A percentile compares a stretch with the other conserved stretches of the same genome.
Evolutionary conservation across 2,329 filamentous ascomycete species (phyloP).

Genomic region (Pestalotiopsis sp.): DNA sequence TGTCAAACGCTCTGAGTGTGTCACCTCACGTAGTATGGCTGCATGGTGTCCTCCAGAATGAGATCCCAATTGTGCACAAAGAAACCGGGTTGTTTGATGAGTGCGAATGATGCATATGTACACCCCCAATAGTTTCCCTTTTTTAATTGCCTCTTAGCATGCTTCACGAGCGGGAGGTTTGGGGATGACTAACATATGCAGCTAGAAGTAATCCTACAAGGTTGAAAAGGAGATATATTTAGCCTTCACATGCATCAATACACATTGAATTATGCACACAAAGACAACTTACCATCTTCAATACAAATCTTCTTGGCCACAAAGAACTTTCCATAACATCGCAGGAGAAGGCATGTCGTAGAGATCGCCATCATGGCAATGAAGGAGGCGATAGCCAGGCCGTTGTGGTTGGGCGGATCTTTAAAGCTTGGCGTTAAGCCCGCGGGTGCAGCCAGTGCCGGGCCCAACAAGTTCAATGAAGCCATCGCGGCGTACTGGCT

Average conservation of each 20-base stretch:
- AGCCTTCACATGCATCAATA: background rate
- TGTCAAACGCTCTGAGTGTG: no score
- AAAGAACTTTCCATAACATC: background rate
- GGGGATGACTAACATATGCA: background rate
- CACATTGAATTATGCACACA: accelerated
- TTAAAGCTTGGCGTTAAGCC: slow-evolving; percentile 11
- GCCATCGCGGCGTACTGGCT: background rate
- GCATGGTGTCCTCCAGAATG: background rate
- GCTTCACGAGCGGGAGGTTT: background rate
- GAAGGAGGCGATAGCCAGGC: background rate
- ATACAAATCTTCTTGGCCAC: background rate
- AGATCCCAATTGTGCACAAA: slow-evolving; percentile 3
- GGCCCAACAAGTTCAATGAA: background rate
- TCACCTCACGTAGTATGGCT: background rate
- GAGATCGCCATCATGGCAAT: background rate
- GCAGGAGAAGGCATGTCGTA: slow-evolving; percentile 1
- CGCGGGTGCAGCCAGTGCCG: slow-evolving; percentile 10
- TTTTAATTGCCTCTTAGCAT: background rate
- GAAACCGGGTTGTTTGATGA: background rate
- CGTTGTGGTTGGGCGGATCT: slow-evolving; percentile 11
- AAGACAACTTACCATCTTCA: slow-evolving; percentile 3
- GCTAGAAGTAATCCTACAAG: background rate
- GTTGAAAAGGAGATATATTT: background rate
- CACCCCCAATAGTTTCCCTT: background rate
- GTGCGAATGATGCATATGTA: background rate